These are phyloP conservation scores for Colletotrichum gloeosporioides DNA, from an alignment of 2,329 filamentous ascomycete species.

Conservation along the genomic window DNA sequence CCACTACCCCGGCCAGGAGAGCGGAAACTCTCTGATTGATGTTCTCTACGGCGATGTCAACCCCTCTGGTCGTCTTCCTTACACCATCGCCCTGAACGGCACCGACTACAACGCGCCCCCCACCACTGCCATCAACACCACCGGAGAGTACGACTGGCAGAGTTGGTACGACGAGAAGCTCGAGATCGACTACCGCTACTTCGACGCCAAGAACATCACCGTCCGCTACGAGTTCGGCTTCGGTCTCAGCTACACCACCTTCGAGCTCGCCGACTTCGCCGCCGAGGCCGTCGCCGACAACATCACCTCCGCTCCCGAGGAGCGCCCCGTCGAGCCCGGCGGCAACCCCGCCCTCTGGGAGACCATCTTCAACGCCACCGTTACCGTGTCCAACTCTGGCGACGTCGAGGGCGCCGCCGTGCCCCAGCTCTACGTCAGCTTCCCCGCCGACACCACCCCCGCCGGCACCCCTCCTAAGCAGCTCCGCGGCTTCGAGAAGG, in stretches of 20 bases:
- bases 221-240: slow-evolving; percentile 72
- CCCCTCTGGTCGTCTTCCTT: slow-evolving; percentile 73
- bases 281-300: slow-evolving; percentile 23
- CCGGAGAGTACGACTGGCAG: slow-evolving; percentile 46
- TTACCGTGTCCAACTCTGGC: slow-evolving; percentile 58
- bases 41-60: slow-evolving; percentile 73
- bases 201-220: slow-evolving; percentile 63
- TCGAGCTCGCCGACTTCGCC: slow-evolving; percentile 49
- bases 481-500: slow-evolving; percentile 59
- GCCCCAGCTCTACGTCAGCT: slow-evolving; percentile 59
- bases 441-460: slow-evolving; percentile 39
- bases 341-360: slow-evolving; percentile 62
- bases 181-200: slow-evolving; percentile 72
- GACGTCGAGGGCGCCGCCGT: slow-evolving; percentile 52
- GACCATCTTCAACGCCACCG: slow-evolving; percentile 50
- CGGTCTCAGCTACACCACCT: slow-evolving; percentile 74
- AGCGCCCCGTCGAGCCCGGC: slow-evolving; percentile 47
- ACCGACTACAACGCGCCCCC: slow-evolving; percentile 49
- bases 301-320: slow-evolving; percentile 32
- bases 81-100: slow-evolving; percentile 69
- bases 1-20: slow-evolving; percentile 76
- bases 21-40: slow-evolving; percentile 70
- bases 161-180: slow-evolving; percentile 65
- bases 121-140: slow-evolving; percentile 41
- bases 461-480: slow-evolving; percentile 52